phyloP scores from a whole-genome alignment of 2,329 filamentous ascomycete species.

The Catunica adiposa region DNA sequence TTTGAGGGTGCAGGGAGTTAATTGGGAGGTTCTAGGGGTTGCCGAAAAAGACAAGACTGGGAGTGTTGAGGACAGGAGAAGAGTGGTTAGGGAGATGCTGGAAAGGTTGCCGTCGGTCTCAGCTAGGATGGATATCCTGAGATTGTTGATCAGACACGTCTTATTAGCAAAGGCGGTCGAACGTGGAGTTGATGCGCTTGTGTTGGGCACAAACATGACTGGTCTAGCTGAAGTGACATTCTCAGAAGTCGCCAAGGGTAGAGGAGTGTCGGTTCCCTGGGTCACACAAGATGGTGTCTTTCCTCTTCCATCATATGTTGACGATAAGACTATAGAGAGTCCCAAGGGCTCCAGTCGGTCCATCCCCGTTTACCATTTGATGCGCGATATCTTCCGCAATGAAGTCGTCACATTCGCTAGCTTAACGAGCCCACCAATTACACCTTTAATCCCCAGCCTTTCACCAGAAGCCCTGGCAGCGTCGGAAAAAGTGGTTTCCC shows the following conservation, averaged over 20 bases:
- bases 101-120: constrained; percentile 53
- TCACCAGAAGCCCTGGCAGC: constrained; percentile 18
- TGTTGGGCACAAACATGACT: constrained; percentile 79
- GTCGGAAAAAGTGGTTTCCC: constrained; percentile 34
- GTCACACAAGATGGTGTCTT: constrained; percentile 57
- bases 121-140: constrained; percentile 55
- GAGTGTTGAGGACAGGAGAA: constrained; percentile 6
- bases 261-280: constrained; percentile 71
- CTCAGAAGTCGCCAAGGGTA: constrained; percentile 76
- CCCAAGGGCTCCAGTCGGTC: constrained; percentile 19
- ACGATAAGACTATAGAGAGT: constrained; percentile 9
- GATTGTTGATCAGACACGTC: constrained; percentile 54
- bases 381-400: constrained; percentile 70
- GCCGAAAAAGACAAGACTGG: not conserved
- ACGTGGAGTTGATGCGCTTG: constrained; percentile 47
- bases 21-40: not conserved
- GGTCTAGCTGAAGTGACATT: constrained; percentile 73
- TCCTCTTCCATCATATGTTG: constrained; percentile 21
- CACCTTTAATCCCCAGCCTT: constrained; percentile 26
- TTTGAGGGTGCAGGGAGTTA: constrained; percentile 20
- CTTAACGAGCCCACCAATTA: constrained; percentile 35
- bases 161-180: constrained; percentile 48
- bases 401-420: constrained; percentile 56
- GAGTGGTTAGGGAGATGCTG: constrained; percentile 38
- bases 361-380: constrained; percentile 49